Conservation (phyloP, 1,139 yeast genomes). For the Arxiozyma bovina region DNA sequence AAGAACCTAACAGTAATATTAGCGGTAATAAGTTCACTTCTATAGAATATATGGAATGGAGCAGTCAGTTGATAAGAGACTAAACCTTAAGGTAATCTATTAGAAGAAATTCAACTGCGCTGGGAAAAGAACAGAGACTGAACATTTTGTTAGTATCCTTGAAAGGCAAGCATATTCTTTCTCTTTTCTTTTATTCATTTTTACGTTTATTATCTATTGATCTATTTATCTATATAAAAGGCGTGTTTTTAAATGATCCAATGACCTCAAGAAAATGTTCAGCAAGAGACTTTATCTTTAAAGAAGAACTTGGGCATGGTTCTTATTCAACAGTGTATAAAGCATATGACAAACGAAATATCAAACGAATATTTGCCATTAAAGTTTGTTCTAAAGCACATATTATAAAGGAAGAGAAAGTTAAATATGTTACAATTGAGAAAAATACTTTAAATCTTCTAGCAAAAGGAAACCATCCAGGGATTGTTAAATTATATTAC, state of each 20-base stretch:
- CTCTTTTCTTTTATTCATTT: not conserved
- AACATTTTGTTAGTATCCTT: not conserved
- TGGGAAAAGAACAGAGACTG: not conserved
- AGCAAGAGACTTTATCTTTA: slow-evolving; percentile 80
- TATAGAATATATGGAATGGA: not conserved
- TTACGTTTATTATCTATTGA: not conserved
- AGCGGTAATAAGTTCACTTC: not conserved
- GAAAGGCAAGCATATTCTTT: not conserved
- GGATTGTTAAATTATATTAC: slow-evolving; percentile 78
- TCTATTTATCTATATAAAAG: not conserved
- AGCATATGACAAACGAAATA: slow-evolving; percentile 50
- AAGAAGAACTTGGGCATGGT: slow-evolving; percentile 87
- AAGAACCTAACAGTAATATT: not conserved
- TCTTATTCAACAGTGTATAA: slow-evolving; percentile 89
- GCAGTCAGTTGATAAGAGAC: too few species aligned
- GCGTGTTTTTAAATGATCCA: not conserved
- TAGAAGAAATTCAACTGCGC: not conserved
- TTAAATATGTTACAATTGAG: slow-evolving; percentile 92
- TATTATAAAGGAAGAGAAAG: slow-evolving; percentile 88
- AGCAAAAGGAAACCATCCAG: slow-evolving; percentile 62
- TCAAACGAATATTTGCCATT: slow-evolving; percentile 61
- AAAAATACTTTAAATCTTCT: slow-evolving; percentile 82
- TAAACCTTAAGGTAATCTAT: too few species aligned
- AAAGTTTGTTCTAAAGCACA: slow-evolving; percentile 88
- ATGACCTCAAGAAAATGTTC: slow-evolving; percentile 44